Conservation (phyloP, 2,329 filamentous ascomycete genomes). For the Boeremia lycopersici region DNA sequence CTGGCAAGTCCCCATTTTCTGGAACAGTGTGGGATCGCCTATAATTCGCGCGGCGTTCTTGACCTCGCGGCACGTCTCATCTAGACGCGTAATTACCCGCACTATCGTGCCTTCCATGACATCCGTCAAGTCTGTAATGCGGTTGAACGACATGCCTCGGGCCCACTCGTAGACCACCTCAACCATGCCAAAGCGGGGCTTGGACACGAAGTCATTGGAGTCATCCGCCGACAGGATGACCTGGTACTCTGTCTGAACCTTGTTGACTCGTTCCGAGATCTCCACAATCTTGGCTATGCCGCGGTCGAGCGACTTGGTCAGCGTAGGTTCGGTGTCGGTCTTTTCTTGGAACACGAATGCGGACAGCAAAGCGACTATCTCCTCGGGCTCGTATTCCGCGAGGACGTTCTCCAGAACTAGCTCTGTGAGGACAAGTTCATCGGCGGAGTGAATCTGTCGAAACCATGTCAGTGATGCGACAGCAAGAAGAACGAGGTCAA, state of each 20-base stretch:
- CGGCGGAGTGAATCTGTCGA: constrained; percentile 81
- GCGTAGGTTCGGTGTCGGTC: constrained; percentile 77
- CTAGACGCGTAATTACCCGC: constrained; percentile 86
- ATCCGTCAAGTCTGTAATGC: constrained; percentile 94
- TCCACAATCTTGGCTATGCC: constrained; percentile 85
- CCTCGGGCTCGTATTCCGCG: constrained; percentile 91
- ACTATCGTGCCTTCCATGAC: constrained; percentile 98
- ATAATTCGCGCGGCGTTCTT: constrained; percentile 97
- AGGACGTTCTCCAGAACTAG: constrained; percentile 96
- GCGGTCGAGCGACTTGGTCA: constrained; percentile 80
- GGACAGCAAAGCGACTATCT: constrained; percentile 92
- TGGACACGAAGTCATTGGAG: constrained; percentile 86
- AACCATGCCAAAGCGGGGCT: constrained; percentile 88
- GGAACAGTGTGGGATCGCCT: constrained; percentile 88
- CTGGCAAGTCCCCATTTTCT: constrained; percentile 97
- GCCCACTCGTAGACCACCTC: constrained; percentile 99
- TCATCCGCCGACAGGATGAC: constrained; percentile 91
- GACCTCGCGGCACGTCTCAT: constrained; percentile 96
- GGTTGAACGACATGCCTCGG: constrained; percentile 95
- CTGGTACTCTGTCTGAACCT: constrained; percentile 86
- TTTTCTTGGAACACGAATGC: constrained; percentile 98
- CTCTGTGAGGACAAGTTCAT: constrained; percentile 94
- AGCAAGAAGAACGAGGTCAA: background rate
- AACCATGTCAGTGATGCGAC: background rate
- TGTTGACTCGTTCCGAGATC: constrained; percentile 91